These are phyloP conservation scores for Fusarium floridanum DNA, from an alignment of 2,329 filamentous ascomycete species.

Conservation along the genomic window DNA sequence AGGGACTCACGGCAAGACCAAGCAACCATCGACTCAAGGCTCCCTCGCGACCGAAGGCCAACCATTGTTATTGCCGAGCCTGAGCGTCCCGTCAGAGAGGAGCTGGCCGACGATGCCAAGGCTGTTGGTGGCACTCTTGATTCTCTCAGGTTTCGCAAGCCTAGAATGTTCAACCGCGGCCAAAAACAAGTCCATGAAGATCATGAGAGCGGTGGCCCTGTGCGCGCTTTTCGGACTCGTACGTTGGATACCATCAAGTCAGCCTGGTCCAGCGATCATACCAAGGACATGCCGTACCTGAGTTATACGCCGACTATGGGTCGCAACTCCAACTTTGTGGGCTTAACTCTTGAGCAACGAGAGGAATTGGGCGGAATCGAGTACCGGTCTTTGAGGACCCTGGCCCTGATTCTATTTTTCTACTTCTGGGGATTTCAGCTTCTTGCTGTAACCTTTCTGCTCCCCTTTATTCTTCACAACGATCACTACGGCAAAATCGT, in stretches of 20 bases:
- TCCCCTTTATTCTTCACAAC: conserved; percentile 83
- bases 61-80: conserved; percentile 79
- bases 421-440: conserved; percentile 90
- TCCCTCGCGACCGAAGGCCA: conserved; percentile 57
- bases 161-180: conserved; percentile 54
- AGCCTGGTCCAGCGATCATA: conserved; percentile 66
- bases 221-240: conserved; percentile 53
- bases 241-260: conserved; percentile 72
- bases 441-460: conserved; percentile 77
- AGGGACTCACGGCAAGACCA: conserved; percentile 45
- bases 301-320: conserved; percentile 94
- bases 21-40: conserved; percentile 36
- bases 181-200: conserved; percentile 57
- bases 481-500: conserved; percentile 75
- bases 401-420: conserved; percentile 80
- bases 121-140: conserved; percentile 56
- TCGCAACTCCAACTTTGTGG: conserved; percentile 92
- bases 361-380: conserved; percentile 97
- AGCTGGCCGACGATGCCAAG: conserved; percentile 58
- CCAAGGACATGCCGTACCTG: conserved; percentile 84
- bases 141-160: conserved; percentile 59
- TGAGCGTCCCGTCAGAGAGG: conserved; percentile 54
- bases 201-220: conserved; percentile 43
- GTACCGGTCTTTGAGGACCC: conserved; percentile 89
- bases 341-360: conserved; percentile 88